Base-by-base conservation (phyloP, 1,284 basidiomycete genomes). In the Bondarzewia mesenterica region DNA sequence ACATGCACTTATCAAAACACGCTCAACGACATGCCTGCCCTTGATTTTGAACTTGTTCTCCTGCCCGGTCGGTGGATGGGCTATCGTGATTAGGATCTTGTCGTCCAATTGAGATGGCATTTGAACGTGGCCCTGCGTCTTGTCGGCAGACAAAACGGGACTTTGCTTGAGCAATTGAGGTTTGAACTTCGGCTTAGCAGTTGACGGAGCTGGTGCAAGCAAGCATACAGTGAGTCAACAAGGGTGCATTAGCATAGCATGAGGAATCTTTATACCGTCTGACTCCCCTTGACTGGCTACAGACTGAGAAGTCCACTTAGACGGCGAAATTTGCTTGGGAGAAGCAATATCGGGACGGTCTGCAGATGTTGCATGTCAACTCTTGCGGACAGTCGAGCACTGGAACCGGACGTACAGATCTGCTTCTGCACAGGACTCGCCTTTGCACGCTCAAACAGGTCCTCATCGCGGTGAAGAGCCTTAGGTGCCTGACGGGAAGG, bases 21-120 rank as follows among this genome's bases (percentile, higher is more conserved):
- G 48, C 15, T 47, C 54, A 37, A 53, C 54, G 23, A 38, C 20
- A 25, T 56, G 54, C 16, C 48, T 48, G n/a, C 39, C 48, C 41
- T 56, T 56, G 23, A 56, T 48, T 29, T 55, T 56, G 42, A 56
- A 56, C 45, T 55, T 56, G 41, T 47, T 55, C 37, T 52, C 53
- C 8, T 53, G 48, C 15, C 47, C 49, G 5, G 51, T 45, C 2
- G 51, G 46, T 7, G 46, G 51, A 32, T 56, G 44, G 8, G 46
- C 41, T 42, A 56, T 56, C 16, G 54, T 53, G 35, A 56, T 49
- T 23, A 56, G 29, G 5, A 56, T 46, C 48, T 56, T 56, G 15
- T 53, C 54, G 7, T 44, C 35, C n/a, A 22, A 22, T 1, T 18
- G 15, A 12, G 38, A 32, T 32, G n/a, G 29, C 5, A n/a, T 4